Evolutionary conservation across 2,329 filamentous ascomycete species (phyloP).

Genomic region (Conoideocrella luteorostrata): DNA sequence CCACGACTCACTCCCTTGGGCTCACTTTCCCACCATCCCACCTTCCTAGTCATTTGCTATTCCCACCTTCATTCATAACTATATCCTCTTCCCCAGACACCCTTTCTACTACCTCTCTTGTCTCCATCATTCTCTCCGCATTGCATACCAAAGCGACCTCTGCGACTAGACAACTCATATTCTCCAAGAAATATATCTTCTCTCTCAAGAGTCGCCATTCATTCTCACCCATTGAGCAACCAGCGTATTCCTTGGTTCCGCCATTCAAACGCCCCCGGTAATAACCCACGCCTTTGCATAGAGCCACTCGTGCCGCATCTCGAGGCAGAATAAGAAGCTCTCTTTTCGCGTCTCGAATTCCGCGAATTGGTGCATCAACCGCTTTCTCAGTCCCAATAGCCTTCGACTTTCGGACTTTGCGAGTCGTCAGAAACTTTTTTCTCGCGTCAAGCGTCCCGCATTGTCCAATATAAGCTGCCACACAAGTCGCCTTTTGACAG

Average conservation of each 20-base stretch:
- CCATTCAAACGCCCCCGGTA: too few species aligned
- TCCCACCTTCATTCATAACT: slow-evolving; percentile 12
- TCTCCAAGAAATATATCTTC: background rate
- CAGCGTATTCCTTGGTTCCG: background rate
- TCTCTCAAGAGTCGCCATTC: background rate
- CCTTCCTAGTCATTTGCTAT: slow-evolving; percentile 7
- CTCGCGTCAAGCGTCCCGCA: too few species aligned
- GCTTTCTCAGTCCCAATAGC: too few species aligned
- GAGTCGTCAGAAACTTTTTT: too few species aligned
- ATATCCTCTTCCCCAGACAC: slow-evolving; percentile 12
- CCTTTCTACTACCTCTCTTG: background rate
- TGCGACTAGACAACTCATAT: slow-evolving; percentile 4
- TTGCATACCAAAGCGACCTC: background rate
- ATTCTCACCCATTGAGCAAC: background rate
- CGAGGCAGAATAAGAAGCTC: too few species aligned
- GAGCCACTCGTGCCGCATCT: too few species aligned
- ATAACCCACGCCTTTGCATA: too few species aligned
- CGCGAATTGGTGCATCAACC: too few species aligned
- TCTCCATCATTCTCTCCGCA: slow-evolving; percentile 5
- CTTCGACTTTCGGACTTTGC: too few species aligned
- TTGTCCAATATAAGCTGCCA: too few species aligned
- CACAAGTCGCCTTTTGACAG: too few species aligned
- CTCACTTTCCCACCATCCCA: slow-evolving; percentile 11
- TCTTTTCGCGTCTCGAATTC: too few species aligned
- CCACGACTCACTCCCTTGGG: slow-evolving; percentile 10